Evolutionary conservation across 2,329 filamentous ascomycete genomes (phyloP).

Genomic region (Aspergillus fumigatiaffinis): DNA sequence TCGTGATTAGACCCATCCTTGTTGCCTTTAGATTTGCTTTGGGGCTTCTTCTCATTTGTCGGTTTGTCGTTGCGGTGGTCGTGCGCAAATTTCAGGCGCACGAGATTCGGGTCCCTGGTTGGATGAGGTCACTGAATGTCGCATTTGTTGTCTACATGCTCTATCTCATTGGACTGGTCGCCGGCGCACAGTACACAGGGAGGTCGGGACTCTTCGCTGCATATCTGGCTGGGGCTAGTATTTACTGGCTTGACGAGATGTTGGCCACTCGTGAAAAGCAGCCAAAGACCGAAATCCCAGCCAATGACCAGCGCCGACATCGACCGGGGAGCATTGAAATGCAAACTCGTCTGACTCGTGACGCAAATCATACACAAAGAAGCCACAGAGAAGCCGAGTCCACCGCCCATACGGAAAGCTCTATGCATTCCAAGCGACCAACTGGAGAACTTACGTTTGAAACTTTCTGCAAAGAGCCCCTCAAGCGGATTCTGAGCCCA

Average conservation of each 20-base stretch:
- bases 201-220: constrained; percentile 56
- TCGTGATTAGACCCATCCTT: constrained; percentile 49
- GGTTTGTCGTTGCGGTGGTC: constrained; percentile 12
- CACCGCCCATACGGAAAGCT: neutral
- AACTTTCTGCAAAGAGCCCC: constrained; percentile 43
- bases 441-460: constrained; percentile 39
- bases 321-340: neutral
- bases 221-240: constrained; percentile 52
- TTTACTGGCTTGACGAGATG: constrained; percentile 48
- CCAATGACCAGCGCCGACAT: neutral
- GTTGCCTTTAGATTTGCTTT: constrained; percentile 42
- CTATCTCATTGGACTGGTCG: constrained; percentile 45
- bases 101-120: constrained; percentile 5
- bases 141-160: constrained; percentile 43
- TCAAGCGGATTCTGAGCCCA: constrained; percentile 58
- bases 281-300: neutral
- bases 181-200: constrained; percentile 51
- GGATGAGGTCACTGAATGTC: constrained; percentile 14
- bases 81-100: constrained; percentile 5
- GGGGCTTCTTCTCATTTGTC: constrained; percentile 25
- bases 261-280: neutral
- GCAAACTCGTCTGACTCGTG: neutral
- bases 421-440: neutral
- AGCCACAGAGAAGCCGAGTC: neutral
- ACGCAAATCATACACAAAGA: neutral